Evolutionary conservation across 2,329 filamentous ascomycete species (phyloP).

Genomic region (Sporothrix mexicana): DNA sequence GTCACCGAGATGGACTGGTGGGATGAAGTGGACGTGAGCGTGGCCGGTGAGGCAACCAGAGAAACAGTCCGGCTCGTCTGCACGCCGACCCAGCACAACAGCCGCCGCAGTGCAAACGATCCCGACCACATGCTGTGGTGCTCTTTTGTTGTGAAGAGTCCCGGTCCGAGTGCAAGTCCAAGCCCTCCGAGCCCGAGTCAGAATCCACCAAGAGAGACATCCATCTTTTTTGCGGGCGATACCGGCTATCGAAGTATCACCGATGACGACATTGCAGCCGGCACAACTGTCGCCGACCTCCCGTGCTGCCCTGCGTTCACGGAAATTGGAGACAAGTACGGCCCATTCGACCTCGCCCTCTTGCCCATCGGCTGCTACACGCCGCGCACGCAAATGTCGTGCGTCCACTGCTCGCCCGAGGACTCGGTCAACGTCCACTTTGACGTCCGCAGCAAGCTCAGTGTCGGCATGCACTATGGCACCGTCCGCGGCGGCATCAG

Average conservation of each 20-base stretch:
- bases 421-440: constrained; percentile 88
- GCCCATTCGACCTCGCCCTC: constrained; percentile 86
- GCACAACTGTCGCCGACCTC: constrained; percentile 36
- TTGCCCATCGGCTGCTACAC: constrained; percentile 92
- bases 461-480: constrained; percentile 91
- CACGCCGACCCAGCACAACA: constrained; percentile 72
- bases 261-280: constrained; percentile 17
- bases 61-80: constrained; percentile 62
- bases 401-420: constrained; percentile 83
- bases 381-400: constrained; percentile 72
- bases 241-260: constrained; percentile 62
- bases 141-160: constrained; percentile 59
- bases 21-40: constrained; percentile 57
- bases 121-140: constrained; percentile 69
- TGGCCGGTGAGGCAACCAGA: constrained; percentile 36
- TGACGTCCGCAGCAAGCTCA: constrained; percentile 79
- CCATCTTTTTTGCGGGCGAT: constrained; percentile 73
- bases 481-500: constrained; percentile 48
- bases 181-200: no score
- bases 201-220: constrained; percentile 42
- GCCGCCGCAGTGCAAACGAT: constrained; percentile 63
- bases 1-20: constrained; percentile 78
- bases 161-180: no score
- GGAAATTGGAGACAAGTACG: constrained; percentile 78
- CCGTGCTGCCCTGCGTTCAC: constrained; percentile 83